Conservation (phyloP, 2,329 filamentous ascomycete species). For the Basipetospora chlamydospora region DNA sequence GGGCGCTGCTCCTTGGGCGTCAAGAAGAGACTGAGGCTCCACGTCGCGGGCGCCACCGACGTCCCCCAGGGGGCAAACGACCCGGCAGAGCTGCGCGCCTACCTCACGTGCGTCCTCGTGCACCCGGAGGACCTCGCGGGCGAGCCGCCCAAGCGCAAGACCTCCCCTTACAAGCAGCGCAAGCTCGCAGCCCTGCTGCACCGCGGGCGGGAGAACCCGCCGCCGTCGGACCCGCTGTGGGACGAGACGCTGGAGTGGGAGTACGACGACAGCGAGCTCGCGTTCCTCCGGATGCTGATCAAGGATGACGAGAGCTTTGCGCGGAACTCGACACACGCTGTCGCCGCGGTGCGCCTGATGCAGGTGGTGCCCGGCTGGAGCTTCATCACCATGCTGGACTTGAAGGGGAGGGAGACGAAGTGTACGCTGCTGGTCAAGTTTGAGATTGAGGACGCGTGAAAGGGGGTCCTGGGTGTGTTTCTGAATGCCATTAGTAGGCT, state of each 20-base stretch:
- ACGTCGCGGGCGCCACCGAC: constrained; percentile 47
- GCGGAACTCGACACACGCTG: constrained; percentile 46
- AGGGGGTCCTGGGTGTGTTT: too few species aligned
- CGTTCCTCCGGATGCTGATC: constrained; percentile 48
- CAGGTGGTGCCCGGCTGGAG: constrained; percentile 45
- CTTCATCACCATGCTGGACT: constrained; percentile 50
- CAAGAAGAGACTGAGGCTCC: constrained; percentile 37
- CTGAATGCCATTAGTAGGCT: too few species aligned
- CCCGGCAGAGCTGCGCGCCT: constrained; percentile 42
- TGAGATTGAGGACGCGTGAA: constrained; percentile 29
- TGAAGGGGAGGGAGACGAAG: constrained; percentile 48
- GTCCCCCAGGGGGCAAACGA: constrained; percentile 36
- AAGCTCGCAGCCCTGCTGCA: constrained; percentile 40
- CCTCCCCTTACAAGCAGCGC: constrained; percentile 43
- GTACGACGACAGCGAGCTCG: constrained; percentile 51
- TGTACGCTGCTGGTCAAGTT: constrained; percentile 49
- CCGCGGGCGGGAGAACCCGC: constrained; percentile 41
- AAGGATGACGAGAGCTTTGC: constrained; percentile 53
- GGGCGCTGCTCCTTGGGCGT: constrained; percentile 31
- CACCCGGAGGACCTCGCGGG: constrained; percentile 37
- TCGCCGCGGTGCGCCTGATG: constrained; percentile 42
- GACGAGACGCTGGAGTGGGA: constrained; percentile 53
- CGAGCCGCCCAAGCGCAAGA: constrained; percentile 46
- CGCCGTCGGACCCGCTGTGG: constrained; percentile 48
- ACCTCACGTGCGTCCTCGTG: constrained; percentile 49